Base-by-base conservation (phyloP, 345 rosid genomes). In the Abelmoschus esculentus region DNA sequence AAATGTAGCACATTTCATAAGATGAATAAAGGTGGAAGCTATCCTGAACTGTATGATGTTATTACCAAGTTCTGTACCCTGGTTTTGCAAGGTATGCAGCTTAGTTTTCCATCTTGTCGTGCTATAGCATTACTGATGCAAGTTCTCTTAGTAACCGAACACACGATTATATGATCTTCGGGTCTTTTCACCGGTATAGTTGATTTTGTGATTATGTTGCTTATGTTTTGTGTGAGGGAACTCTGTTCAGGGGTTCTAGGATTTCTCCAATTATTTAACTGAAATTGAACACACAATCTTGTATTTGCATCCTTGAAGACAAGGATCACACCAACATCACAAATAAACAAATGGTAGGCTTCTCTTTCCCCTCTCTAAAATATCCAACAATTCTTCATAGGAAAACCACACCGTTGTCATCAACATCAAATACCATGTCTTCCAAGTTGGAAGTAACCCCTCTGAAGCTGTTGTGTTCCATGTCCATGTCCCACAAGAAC, bases 31-130 rank as follows among this genome's bases (percentile, higher is more conserved):
- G 15, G 50, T 46, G 50, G 5, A 4, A 46, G 50, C 50, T 46
- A 44, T 44, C 15, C 50, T 3, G 10, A 46, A 40, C 3, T 10
- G 26, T 22, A 22, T 22, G 26, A 22, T 22, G 26, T 22, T 22
- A 22, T 22, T 22, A 22, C 26, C 26, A 91, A 85, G 85, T 91
- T 88, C 75, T 91, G 97, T 77, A 85, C 82, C 63, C 76, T 95
- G 77, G 96, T 91, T 75, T 84, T 91, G 78, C 96, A 88, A 85
- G 96, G 99, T 95, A 85, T 36, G 70, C 18, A 63, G 60, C 63
- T 65, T 32, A 53, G 8, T 32, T n/a, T 31, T 74, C 1, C 18
- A 2, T n/a, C n/a, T 46, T 60, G 46, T 67, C 32, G 9, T 15
- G 34, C 59, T 50, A 19, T 54, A 15, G 22, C 10, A 9, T 38